Evolutionary conservation across 352 stramenopile genomes (phyloP).

Genomic region (Globisporangium uncinulatum): DNA sequence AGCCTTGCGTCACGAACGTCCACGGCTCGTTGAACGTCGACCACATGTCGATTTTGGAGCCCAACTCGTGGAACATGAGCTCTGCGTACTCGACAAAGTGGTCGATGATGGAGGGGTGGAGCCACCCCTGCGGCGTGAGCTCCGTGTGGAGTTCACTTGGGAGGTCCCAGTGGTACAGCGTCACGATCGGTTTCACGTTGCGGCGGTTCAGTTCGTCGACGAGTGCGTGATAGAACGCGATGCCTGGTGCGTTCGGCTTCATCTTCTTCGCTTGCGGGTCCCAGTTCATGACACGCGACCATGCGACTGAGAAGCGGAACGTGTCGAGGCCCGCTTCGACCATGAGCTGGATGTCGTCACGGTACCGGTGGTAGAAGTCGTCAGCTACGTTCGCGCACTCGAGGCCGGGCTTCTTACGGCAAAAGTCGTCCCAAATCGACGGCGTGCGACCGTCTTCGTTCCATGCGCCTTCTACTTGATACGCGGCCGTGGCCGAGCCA

Average conservation of each 20-base stretch:
- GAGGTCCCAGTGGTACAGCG: slow-evolving; percentile 95
- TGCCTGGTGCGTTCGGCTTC: slow-evolving; percentile 66
- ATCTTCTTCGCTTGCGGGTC: slow-evolving; percentile 35
- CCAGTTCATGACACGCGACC: slow-evolving; percentile 83
- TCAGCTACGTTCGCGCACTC: slow-evolving; percentile 75
- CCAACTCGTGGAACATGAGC: slow-evolving; percentile 90
- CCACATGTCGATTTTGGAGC: slow-evolving; percentile 90
- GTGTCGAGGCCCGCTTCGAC: slow-evolving; percentile 60
- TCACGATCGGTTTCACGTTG: slow-evolving; percentile 86
- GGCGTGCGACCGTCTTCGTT: slow-evolving; percentile 71
- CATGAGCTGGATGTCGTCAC: slow-evolving; percentile 70
- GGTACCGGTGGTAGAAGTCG: slow-evolving; percentile 81
- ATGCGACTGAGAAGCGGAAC: slow-evolving; percentile 90
- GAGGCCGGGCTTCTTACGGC: slow-evolving; percentile 27
- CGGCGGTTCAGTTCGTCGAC: slow-evolving; percentile 70
- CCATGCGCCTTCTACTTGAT: slow-evolving; percentile 92
- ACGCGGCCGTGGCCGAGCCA: slow-evolving; percentile 86
- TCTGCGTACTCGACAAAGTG: slow-evolving; percentile 87
- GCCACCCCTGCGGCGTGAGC: slow-evolving; percentile 61
- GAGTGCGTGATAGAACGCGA: slow-evolving; percentile 88
- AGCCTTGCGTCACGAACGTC: slow-evolving; percentile 82
- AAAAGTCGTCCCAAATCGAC: slow-evolving; percentile 94
- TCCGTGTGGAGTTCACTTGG: slow-evolving; percentile 81
- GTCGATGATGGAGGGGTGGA: slow-evolving; percentile 42
- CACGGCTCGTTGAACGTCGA: slow-evolving; percentile 95